Conservation (phyloP, 1,284 basidiomycete genomes). For the Sporisorium sorghi region DNA sequence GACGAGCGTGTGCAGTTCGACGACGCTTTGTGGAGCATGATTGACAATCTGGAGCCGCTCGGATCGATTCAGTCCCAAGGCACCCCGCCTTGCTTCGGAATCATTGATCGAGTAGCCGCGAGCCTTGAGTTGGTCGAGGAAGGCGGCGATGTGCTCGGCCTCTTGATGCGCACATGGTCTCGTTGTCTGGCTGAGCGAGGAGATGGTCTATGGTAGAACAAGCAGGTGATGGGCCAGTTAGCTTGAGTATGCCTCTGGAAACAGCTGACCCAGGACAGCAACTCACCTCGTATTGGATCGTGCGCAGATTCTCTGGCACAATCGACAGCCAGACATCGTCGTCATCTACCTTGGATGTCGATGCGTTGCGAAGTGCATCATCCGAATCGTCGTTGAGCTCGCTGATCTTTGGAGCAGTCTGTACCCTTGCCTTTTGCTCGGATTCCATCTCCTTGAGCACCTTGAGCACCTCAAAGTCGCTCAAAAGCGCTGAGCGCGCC, state of each 20-base stretch:
- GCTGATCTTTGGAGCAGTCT: slow-evolving; percentile 72
- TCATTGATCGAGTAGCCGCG: slow-evolving; percentile 50
- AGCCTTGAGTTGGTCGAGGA: slow-evolving; percentile 75
- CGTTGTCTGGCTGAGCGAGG: slow-evolving; percentile 80
- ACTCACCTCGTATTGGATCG: slow-evolving; percentile 86
- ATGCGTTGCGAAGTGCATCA: slow-evolving; percentile 3
- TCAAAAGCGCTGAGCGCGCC: slow-evolving; percentile 80
- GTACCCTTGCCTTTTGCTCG: slow-evolving; percentile 73
- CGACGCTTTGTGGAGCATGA: slow-evolving; percentile 81
- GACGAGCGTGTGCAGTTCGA: slow-evolving; percentile 91
- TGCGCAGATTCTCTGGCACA: slow-evolving; percentile 79
- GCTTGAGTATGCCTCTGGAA: not conserved
- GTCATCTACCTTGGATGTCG: slow-evolving; percentile 22
- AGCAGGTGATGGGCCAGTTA: not conserved
- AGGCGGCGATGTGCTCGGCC: slow-evolving; percentile 75
- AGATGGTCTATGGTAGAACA: slow-evolving; percentile 76
- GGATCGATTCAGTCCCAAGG: slow-evolving; percentile 82
- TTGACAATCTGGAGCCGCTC: slow-evolving; percentile 93
- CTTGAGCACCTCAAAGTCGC: slow-evolving; percentile 85
- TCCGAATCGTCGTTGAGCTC: slow-evolving; percentile 47
- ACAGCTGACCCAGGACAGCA: not conserved
- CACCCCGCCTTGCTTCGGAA: slow-evolving; percentile 42
- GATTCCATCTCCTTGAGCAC: slow-evolving; percentile 82
- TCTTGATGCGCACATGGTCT: slow-evolving; percentile 79
- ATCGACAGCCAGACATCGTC: slow-evolving; percentile 42